Base-by-base conservation (phyloP, 345 rosid species). In the Brassica cretica region DNA sequence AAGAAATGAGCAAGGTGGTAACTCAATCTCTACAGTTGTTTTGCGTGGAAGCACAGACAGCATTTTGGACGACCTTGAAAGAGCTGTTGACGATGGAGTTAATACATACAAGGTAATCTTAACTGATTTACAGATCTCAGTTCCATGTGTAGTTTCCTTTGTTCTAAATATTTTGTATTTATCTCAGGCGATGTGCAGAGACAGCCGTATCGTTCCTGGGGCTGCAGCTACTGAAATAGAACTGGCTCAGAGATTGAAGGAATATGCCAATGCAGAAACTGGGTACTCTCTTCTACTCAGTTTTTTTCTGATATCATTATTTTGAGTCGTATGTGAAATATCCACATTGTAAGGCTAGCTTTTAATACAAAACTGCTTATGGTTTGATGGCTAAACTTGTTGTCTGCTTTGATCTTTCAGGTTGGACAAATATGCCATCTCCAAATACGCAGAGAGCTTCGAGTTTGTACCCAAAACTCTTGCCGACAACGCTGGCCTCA, bases 71-170 rank as follows among this genome's bases (percentile, higher is more conserved):
- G 98, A 96, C 80, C 98, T 93, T 81, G 99, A 96, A 86, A 88
- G 98, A 88, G 99, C 99, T 21, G 93, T 96, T 77, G 99, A 96
- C 60, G 99, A 96, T 81, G 99, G 99, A 84, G 99, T 96, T 66
- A 96, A 96, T 62, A 93, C 97, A 15, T 96, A 93, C 82, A 96
- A 93, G 96, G 99, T 93, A 72, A 64, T 70, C 70, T 78, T 37
- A 81, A n/a, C 64, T 41, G 18, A 53, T 16, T 35, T 27, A 18
- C 1, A 30, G 1, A 35, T 19, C 27, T 25, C 27, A 1, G 27
- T 25, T 25, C 27, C 27, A 25, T 25, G 27, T 25, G 3, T 25
- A 25, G 5, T 10, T 24, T 49, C 32, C 49, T 60, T 19, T 11
- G 59, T 24, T 58, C 30, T 64, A 2, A 18, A 64, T 39, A 27